These are phyloP conservation scores for Bipolaris oryzae DNA, from an alignment of 2,329 filamentous ascomycete species.

Conservation along the genomic window DNA sequence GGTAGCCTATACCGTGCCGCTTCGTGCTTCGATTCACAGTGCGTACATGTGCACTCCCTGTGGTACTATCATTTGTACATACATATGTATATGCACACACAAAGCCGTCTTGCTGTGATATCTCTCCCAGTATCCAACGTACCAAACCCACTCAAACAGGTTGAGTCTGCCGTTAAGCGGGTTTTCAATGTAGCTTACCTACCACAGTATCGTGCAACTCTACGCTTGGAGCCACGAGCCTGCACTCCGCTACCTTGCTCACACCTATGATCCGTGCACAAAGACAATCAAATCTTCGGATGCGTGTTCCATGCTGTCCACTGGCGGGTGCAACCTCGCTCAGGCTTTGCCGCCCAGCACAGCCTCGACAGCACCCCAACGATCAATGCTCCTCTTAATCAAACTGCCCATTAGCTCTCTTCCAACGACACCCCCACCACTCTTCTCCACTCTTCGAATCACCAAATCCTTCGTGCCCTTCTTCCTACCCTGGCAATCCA, in stretches of 20 bases:
- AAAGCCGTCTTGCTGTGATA: neutral
- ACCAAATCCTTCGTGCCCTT: slow-evolving; percentile 72
- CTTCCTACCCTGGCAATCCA: slow-evolving; percentile 67
- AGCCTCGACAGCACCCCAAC: slow-evolving; percentile 66
- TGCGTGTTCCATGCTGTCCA: neutral
- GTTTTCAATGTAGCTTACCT: neutral
- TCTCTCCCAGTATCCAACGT: neutral
- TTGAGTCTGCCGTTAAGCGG: neutral
- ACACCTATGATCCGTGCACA: neutral
- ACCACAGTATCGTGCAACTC: neutral
- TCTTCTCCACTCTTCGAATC: slow-evolving; percentile 77
- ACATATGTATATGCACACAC: neutral
- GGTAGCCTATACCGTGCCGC: neutral
- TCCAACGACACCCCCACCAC: slow-evolving; percentile 74
- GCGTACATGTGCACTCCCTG: neutral
- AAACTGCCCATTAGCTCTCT: slow-evolving; percentile 66
- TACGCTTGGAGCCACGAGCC: neutral
- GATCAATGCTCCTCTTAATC: slow-evolving; percentile 63
- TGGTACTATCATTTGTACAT: neutral
- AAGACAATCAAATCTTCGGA: neutral
- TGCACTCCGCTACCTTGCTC: neutral
- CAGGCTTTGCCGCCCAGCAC: slow-evolving; percentile 23
- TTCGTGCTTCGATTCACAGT: neutral
- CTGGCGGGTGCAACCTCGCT: neutral
- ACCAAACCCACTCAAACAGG: neutral